Evolutionary conservation across 176 grass and related monocot genomes (phyloP).

Genomic region (Musa itinerans): DNA sequence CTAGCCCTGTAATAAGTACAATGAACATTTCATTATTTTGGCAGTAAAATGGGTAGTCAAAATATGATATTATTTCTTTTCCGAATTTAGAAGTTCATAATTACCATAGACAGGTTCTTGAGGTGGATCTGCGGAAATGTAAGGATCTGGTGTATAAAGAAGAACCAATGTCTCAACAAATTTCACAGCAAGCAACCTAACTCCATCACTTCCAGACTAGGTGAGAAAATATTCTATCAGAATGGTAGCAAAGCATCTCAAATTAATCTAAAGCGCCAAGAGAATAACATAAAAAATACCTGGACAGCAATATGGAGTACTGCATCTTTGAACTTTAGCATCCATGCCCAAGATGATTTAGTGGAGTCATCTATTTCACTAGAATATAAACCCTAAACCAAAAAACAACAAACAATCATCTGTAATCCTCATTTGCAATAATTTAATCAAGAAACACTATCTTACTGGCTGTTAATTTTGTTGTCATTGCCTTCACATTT

Average conservation of each 20-base stretch:
- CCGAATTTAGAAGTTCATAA: background rate
- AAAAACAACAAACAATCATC: background rate
- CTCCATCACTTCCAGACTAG: conserved; percentile 65
- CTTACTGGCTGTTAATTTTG: background rate
- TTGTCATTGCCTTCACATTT: too few species aligned
- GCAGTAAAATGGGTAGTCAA: background rate
- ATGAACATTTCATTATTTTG: conserved; percentile 1
- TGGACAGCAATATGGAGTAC: conserved; percentile 54
- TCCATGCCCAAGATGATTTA: conserved; percentile 65
- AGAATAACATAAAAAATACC: conserved; percentile 26
- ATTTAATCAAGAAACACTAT: background rate
- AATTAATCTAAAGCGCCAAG: conserved; percentile 6
- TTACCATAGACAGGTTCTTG: conserved; percentile 47
- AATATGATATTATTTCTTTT: background rate
- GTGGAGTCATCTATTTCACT: conserved; percentile 64
- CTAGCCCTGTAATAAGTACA: conserved; percentile 41
- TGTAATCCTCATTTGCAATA: background rate
- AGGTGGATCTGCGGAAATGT: conserved; percentile 68
- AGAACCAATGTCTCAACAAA: conserved; percentile 83
- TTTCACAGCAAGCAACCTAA: conserved; percentile 65
- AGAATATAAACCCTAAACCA: conserved; percentile 55
- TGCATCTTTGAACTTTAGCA: conserved; percentile 63
- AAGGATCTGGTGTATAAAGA: conserved; percentile 73
- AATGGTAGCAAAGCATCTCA: conserved; percentile 2
- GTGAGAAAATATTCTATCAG: conserved; percentile 16